Evolutionary conservation across 306 rosid genomes (phyloP), one percentile per base, ranked within the genome.

Genomic region (Vicia villosa): DNA sequence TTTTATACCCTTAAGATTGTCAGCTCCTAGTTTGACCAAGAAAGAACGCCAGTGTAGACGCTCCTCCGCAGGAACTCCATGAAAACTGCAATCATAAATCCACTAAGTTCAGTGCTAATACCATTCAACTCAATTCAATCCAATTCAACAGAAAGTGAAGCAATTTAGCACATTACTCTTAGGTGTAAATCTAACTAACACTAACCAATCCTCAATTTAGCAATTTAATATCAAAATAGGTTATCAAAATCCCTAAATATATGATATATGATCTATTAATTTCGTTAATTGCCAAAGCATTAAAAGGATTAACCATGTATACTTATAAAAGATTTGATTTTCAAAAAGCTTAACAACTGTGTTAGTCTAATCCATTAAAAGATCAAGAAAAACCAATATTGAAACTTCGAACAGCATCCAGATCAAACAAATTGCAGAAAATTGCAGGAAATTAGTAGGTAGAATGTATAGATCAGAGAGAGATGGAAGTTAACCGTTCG

Each of bases 21-120:
- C 99, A 15, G 99, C 90, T 75, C 97, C 97, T 47, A 94, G 82
- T 77, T 94, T 94, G 41, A 94, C 96, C 59, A 94, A 83, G 82
- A 93, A 93, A 28, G 98, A 88, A 77, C 94, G 91, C 99, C 99
- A 90, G 76, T 94, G 98, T 47, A 88, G 74, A 51, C 97, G 85
- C 61, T 94, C 99, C 87, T 93, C 98, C 0, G 87, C 87, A 37
- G 96, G 98, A 77, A 90, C 98, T 76, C 97, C 98, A 80, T 93
- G 94, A 81, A 90, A 93, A 68, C 98, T 93, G 79, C 64, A 79
- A 75, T 21, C 11, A 73, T 28, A 40, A 20, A 20, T 38, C 50
- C 13, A 45, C 30, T 14, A 8, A 62, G 13, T 40, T 72, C 56
- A n/a, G n/a, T 17, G 24, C 20, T 46, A 32, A 76, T 72, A 32